phyloP scores from a whole-genome alignment of 306 rosid genomes.

The Heteromeles arbutifolia region DNA sequence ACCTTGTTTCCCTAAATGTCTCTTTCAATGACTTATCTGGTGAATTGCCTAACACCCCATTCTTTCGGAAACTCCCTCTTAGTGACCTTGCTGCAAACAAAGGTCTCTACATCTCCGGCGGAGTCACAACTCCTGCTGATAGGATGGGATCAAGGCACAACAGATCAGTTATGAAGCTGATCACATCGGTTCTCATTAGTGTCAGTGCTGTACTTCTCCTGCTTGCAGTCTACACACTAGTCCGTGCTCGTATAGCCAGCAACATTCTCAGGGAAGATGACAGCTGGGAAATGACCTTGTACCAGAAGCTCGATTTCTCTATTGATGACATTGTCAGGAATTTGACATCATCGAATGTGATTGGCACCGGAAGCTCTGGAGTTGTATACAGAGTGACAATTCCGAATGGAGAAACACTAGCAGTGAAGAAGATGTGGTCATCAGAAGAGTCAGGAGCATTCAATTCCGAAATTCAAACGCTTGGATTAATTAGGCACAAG shows the following conservation, averaged over 20 bases:
- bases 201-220: conserved; percentile 43
- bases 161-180: conserved; percentile 34
- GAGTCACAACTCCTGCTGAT: conserved; percentile 26
- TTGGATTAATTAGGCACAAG: conserved; percentile 59
- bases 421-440: conserved; percentile 79
- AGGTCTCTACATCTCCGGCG: conserved; percentile 54
- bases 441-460: conserved; percentile 59
- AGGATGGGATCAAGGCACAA: conserved; percentile 19
- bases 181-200: conserved; percentile 46
- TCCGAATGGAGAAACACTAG: conserved; percentile 47
- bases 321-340: conserved; percentile 51
- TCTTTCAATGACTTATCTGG: conserved; percentile 79
- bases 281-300: conserved; percentile 70
- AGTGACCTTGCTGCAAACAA: conserved; percentile 52
- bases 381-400: conserved; percentile 61
- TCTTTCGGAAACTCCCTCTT: conserved; percentile 65
- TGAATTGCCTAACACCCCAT: conserved; percentile 56
- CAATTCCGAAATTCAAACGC: conserved; percentile 53
- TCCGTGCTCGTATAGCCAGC: conserved; percentile 35
- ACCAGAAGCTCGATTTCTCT: conserved; percentile 63
- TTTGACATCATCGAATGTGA: conserved; percentile 58
- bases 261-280: conserved; percentile 33
- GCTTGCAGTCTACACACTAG: conserved; percentile 33
- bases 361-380: conserved; percentile 81
- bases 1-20: conserved; percentile 69